A percentile compares a stretch with the other conserved stretches of the same genome.
Conservation (phyloP, 352 stramenopile species). For the Globisporangium parvum region DNA sequence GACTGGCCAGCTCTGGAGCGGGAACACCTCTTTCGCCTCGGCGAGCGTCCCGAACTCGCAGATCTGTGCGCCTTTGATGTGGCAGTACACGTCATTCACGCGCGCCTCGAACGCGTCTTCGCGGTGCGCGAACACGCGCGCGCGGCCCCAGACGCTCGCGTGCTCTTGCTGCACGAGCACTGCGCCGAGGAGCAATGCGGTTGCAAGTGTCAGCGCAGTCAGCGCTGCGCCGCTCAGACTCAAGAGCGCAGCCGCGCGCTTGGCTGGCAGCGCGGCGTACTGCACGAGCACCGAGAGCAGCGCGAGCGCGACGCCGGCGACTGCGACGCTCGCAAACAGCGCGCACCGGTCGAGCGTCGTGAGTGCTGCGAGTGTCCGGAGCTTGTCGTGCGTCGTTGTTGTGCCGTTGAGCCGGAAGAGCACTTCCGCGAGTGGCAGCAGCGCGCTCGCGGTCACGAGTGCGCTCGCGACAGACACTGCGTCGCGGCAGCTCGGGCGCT, state of each 20-base stretch:
- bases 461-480: constrained; percentile 17
- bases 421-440: constrained; percentile 29
- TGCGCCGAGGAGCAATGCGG: constrained; percentile 15
- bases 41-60: constrained; percentile 29
- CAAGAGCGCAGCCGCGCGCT: constrained; percentile 10
- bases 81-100: constrained; percentile 45
- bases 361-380: constrained; percentile 15
- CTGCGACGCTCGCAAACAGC: constrained; percentile 14
- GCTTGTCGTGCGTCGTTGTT: constrained; percentile 2
- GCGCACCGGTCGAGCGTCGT: constrained; percentile 22
- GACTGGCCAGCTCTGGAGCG: constrained; percentile 31
- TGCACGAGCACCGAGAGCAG: constrained; percentile 23
- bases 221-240: constrained; percentile 10
- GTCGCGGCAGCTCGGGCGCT: neutral
- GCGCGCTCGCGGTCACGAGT: constrained; percentile 18
- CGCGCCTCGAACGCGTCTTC: constrained; percentile 28
- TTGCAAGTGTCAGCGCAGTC: constrained; percentile 10
- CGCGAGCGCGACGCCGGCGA: constrained; percentile 11
- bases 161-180: constrained; percentile 13
- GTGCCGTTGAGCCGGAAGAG: constrained; percentile 3
- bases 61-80: constrained; percentile 35
- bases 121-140: constrained; percentile 16
- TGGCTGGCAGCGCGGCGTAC: constrained; percentile 3
- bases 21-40: constrained; percentile 34
- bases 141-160: constrained; percentile 22